phyloP scores from a whole-genome alignment of 2,329 filamentous ascomycete genomes.

The Sordariomycetes sp. region DNA sequence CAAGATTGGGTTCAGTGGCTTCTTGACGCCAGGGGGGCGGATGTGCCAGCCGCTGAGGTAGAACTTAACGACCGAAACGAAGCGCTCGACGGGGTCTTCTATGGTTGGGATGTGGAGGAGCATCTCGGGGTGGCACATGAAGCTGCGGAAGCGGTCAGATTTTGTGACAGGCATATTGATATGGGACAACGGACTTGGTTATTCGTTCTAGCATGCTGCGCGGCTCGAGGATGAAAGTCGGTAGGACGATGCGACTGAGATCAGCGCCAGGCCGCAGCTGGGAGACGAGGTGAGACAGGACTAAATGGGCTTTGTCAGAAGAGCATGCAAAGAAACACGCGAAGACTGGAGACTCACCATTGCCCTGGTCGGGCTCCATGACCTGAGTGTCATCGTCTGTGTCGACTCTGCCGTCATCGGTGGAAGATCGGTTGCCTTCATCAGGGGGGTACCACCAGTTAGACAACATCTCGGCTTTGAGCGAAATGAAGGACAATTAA shows the following conservation, averaged over 20 bases:
- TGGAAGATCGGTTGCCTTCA: conserved; percentile 42
- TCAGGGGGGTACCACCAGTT: conserved; percentile 26
- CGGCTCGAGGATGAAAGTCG: conserved; percentile 96
- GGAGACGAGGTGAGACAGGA: conserved; percentile 94
- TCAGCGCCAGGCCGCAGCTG: conserved; percentile 93
- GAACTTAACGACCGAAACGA: conserved; percentile 94
- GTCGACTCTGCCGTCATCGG: conserved; percentile 43
- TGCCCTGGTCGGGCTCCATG: conserved; percentile 88
- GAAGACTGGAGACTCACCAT: conserved; percentile 49
- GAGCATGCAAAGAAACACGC: neutral
- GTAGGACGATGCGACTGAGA: conserved; percentile 84
- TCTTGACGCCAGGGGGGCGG: conserved; percentile 94
- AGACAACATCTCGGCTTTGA: conserved; percentile 25
- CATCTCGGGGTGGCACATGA: conserved; percentile 98
- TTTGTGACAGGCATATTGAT: conserved; percentile 6
- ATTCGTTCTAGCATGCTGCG: conserved; percentile 97
- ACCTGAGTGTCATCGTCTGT: conserved; percentile 64
- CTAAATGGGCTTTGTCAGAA: conserved; percentile 34
- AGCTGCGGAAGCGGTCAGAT: conserved; percentile 52
- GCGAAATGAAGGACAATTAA: neutral
- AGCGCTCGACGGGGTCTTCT: conserved; percentile 81
- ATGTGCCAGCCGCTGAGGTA: conserved; percentile 99
- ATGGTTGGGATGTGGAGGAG: conserved; percentile 80
- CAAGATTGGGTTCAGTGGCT: conserved; percentile 91
- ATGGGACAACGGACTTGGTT: conserved; percentile 65